Base-by-base conservation (phyloP, 768 basidiomycete genomes). In the Grammothele lineata region DNA sequence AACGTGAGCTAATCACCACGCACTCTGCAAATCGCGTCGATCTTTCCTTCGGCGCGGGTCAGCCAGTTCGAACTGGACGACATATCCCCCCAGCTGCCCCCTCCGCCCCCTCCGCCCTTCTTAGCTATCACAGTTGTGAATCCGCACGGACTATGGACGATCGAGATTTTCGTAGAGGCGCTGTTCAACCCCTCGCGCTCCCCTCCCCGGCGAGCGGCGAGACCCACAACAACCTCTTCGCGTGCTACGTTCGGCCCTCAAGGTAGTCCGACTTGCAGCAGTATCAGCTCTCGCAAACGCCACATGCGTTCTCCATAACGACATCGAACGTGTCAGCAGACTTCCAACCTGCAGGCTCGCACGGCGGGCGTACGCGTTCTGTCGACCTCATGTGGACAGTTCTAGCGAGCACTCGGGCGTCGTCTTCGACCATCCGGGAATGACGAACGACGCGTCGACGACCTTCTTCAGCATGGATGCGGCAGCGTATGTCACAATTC, bases 111-210 rank as follows among this genome's bases (percentile, higher is more conserved):
- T 8, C 57, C 56, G 3, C 25, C 37, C 15, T 58, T 68, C 18
- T 62, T 71, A 35, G 46, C 63, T 7, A 53, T 64, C 47, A 58
- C 57, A 19, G 70, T 85, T 7, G 80, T 80, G 1, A 59, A 66
- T 14, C 75, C 77, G 3, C 44, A 76, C 51, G 81, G 83, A 1
- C 74, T 81, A 2, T 76, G 76, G 41, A 78, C 80, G 12, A 89
- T 86, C 0, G 86, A 87, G 60, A 71, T 71, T 30, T 72, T 91
- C 34, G 89, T 90, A 58, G 88, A 91, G 45, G 80, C 85, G 5
- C 62, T 91, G 21, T 91, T 91, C 61, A 91, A 91, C 56, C 87
- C 88, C 2, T 72, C 72, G 2, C 74, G 70, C 40, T n/a, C n/a
- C n/a, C n/a, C n/a, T n/a, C n/a, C n/a, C n/a, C n/a, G n/a, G n/a